phyloP scores from a whole-genome alignment of 2,329 filamentous ascomycete genomes.

The Aspergillus sp. region DNA sequence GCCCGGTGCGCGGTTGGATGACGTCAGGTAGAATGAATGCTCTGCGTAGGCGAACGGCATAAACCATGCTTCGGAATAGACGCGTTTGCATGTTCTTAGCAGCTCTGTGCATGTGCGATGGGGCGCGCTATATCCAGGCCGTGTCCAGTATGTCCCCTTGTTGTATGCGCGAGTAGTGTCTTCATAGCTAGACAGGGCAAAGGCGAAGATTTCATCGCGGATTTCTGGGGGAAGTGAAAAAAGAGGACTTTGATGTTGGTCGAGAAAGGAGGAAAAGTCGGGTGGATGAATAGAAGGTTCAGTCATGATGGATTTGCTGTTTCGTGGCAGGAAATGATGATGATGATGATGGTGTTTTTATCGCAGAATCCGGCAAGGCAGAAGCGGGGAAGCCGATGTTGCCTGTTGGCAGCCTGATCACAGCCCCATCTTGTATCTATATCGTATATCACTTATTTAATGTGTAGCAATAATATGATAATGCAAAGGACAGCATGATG shows the following conservation, averaged over 20 bases:
- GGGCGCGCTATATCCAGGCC: slow-evolving; percentile 39
- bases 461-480: no score
- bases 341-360: no score
- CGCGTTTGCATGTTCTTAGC: slow-evolving; percentile 39
- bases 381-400: no score
- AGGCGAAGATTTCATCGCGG: slow-evolving; percentile 44
- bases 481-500: no score
- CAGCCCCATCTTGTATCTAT: no score
- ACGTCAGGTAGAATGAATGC: slow-evolving; percentile 37
- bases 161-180: slow-evolving; percentile 24
- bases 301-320: no score
- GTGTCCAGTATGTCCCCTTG: slow-evolving; percentile 31
- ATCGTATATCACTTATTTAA: no score
- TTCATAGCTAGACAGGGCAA: slow-evolving; percentile 35
- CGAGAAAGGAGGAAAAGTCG: slow-evolving; percentile 5
- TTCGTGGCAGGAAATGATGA: no score
- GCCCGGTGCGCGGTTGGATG: slow-evolving; percentile 25
- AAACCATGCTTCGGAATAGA: slow-evolving; percentile 42
- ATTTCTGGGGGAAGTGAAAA: slow-evolving; percentile 47
- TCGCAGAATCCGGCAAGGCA: no score
- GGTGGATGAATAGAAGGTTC: not conserved
- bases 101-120: slow-evolving; percentile 34
- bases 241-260: slow-evolving; percentile 20
- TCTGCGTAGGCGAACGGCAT: slow-evolving; percentile 38
- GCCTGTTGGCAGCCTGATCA: no score